Base-by-base conservation (phyloP, 177 flowering plant genomes). In the Vitis hybrid region DNA sequence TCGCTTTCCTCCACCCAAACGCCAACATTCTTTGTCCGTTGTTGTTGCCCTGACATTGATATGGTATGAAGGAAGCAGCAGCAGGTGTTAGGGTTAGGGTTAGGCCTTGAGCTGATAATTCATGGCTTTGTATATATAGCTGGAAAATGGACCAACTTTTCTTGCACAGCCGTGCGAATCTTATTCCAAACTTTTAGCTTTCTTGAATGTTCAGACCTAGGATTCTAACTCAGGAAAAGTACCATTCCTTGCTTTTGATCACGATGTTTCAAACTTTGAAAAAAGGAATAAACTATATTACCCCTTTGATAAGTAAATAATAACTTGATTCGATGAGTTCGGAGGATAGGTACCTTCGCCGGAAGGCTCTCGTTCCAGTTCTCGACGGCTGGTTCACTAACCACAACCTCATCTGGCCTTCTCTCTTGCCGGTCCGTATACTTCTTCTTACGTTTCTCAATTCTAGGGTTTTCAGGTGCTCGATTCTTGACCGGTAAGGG, bases 321-420 rank as follows among this genome's bases (percentile, higher is more conserved):
- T 9, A 9, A 50, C 52, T 12, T 50, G 10, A 50, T 12, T 12
- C 0, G 2, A 50, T 8, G 51, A 8, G 9, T 9, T 50, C 51
- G 26, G 85, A 89, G 74, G 91, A 87, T 39, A 76, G 86, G 62
- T 89, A 87, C 84, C 79, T 81, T 5, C 93, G 87, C 51, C 87
- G 93, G 93, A 89, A 89, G 75, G 78, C 86, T 2, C 86, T 87
- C 4, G 88, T 87, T 15, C 93, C 93, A 14, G 84, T 89, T 18
- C 88, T 89, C 51, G 87, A 89, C 86, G 93, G 87, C 76, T 89
- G 91, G 93, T 80, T 89, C 18, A 88, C 93, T 21, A 86, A 87
- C 71, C 91, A 89, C 80, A 89, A 86, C 73, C 90, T 87, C 73
- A 83, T 87, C 71, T 89, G 91, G 93, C 93, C 93, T 21, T 89